Evolutionary conservation across 129 eudicot genomes (phyloP).

Genomic region (Artemisia tridentata): DNA sequence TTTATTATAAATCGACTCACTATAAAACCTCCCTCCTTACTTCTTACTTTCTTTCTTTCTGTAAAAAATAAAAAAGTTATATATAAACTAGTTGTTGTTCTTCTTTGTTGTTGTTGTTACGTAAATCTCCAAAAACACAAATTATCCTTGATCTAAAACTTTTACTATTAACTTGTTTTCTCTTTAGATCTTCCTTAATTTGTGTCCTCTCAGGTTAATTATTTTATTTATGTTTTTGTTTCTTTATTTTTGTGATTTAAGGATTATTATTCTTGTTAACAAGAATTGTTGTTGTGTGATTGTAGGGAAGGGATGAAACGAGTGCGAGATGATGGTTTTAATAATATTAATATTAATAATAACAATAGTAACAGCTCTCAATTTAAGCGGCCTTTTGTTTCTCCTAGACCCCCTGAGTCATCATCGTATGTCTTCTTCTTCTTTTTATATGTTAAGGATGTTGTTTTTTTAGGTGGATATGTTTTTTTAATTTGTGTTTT

Average conservation of each 20-base stretch:
- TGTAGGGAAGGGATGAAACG: conserved; percentile 77
- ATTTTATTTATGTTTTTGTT: conserved; percentile 16
- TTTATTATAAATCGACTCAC: too few species aligned
- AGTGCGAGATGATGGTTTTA: conserved; percentile 66
- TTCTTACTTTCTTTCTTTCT: too few species aligned
- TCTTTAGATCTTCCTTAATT: conserved; percentile 31
- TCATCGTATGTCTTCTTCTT: conserved; percentile 47
- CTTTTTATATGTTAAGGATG: neutral
- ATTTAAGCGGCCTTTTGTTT: conserved; percentile 81
- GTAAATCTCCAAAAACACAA: neutral
- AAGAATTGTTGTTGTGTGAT: conserved; percentile 2
- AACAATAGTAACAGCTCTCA: conserved; percentile 51
- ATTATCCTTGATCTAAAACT: conserved; percentile 16
- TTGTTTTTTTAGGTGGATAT: neutral
- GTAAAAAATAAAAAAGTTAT: too few species aligned
- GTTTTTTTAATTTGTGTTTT: neutral
- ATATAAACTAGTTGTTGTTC: neutral
- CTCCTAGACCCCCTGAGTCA: conserved; percentile 55
- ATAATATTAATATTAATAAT: conserved; percentile 48
- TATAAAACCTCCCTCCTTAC: too few species aligned
- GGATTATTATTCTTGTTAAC: neutral
- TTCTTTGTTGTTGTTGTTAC: too few species aligned
- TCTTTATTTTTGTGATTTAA: neutral
- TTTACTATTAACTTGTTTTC: conserved; percentile 10
- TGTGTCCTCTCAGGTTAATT: conserved; percentile 5